phyloP scores from a whole-genome alignment of 371 early-diverging fungal genomes.

The Mucor ambiguus region DNA sequence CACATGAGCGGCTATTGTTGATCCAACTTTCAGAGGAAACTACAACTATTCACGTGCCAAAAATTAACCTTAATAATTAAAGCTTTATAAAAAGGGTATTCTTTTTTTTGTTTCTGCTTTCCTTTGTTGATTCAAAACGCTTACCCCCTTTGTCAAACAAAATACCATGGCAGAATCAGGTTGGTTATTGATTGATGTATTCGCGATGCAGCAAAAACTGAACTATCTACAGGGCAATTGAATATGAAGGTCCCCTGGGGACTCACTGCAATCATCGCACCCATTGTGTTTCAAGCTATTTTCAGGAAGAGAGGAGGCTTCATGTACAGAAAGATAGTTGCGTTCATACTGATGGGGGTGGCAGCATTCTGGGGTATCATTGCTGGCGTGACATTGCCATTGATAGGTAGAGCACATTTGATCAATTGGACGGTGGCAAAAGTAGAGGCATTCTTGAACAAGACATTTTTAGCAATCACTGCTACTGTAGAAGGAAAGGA shows the following conservation, averaged over 20 bases:
- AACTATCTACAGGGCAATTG: background rate
- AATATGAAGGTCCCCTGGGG: conserved; percentile 1
- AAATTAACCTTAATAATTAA: background rate
- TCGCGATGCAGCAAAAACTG: background rate
- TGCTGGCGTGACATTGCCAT: conserved; percentile 47
- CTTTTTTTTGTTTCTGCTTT: background rate
- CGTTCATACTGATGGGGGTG: conserved; percentile 29
- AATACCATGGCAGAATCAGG: conserved; percentile 16
- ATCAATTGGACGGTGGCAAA: conserved; percentile 68
- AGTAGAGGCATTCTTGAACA: conserved; percentile 49
- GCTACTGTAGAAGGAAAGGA: conserved; percentile 69
- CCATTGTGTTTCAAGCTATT: conserved; percentile 24
- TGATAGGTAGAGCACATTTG: conserved; percentile 50
- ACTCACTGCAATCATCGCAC: conserved; percentile 6
- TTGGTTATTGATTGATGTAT: background rate
- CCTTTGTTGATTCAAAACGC: background rate
- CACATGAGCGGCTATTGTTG: conserved; percentile 6
- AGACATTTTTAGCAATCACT: conserved; percentile 57
- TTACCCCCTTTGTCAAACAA: background rate
- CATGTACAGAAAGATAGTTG: conserved; percentile 31
- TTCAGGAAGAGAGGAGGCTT: conserved; percentile 41
- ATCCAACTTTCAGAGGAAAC: background rate
- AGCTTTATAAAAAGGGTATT: background rate
- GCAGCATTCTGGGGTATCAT: conserved; percentile 46
- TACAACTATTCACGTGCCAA: conserved; percentile 4